phyloP scores from a whole-genome alignment of 345 rosid species.

The Draba incana region DNA sequence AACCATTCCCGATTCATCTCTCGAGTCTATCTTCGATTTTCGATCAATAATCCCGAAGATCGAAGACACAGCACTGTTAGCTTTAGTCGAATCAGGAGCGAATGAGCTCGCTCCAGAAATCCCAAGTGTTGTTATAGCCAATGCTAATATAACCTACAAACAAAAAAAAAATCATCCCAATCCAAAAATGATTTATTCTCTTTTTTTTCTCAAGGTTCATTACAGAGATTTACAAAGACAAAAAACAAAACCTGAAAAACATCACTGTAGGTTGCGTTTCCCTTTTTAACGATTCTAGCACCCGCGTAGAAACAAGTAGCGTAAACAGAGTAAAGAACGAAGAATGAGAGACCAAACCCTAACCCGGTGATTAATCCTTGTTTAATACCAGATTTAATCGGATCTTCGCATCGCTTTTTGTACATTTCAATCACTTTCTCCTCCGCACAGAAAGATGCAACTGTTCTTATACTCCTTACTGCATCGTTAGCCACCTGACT shows the following conservation, averaged over 20 bases:
- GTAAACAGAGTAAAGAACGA: constrained; percentile 48
- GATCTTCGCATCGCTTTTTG: constrained; percentile 57
- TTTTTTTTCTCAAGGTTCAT: neutral
- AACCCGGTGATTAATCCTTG: constrained; percentile 57
- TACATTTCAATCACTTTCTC: constrained; percentile 61
- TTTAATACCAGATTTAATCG: constrained; percentile 52
- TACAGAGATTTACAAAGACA: neutral
- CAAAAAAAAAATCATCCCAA: neutral
- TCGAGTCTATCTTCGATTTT: constrained; percentile 56
- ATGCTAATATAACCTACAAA: constrained; percentile 59
- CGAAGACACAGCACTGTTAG: constrained; percentile 57
- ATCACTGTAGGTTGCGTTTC: constrained; percentile 45
- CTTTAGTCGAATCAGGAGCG: constrained; percentile 54
- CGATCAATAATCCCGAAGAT: constrained; percentile 59
- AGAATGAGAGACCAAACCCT: constrained; percentile 61
- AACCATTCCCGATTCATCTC: constrained; percentile 51
- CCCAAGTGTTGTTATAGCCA: constrained; percentile 51
- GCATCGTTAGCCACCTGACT: constrained; percentile 80
- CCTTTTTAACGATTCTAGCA: constrained; percentile 48
- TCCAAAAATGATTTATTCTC: neutral
- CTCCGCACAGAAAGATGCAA: constrained; percentile 75
- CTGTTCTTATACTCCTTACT: constrained; percentile 69
- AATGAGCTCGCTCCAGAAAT: constrained; percentile 58
- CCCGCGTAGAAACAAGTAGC: constrained; percentile 64
- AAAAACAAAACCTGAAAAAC: constrained; percentile 51